Base-by-base conservation (phyloP, 1,284 basidiomycete genomes). In the Fomitiporia mediterranea region DNA sequence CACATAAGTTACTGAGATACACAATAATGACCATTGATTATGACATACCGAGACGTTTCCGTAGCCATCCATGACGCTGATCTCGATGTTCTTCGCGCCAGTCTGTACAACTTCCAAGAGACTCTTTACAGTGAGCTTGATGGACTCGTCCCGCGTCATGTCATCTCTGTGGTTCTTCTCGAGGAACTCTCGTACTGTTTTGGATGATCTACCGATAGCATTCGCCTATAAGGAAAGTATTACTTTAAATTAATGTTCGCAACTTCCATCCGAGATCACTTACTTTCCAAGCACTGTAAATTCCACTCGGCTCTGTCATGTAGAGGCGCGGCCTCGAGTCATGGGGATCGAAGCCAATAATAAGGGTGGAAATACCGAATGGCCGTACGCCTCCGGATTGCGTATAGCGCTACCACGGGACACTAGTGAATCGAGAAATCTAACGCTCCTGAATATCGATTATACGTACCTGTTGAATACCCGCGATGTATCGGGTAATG, bases 251-350 rank as follows among this genome's bases (percentile, higher is more conserved):
- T 17, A 13, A 40, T 6, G 8, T 34, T 17, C 8, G 13, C 9
- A 13, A 21, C 19, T 25, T 15, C 9, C 13, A 5, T 30, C 5
- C 30, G 60, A 52, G 32, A 52, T 17, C 13, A 64, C 81, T 47
- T 55, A 91, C 94, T 85, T 99, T 99, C 97, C 97, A 99, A 23
- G 94, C 94, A 60, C 91, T 95, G 72, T 95, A 98, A 65, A 98
- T 99, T 25, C 97, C 97, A 66, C 90, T 92, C 0, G 97, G 97
- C 71, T 99, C 97, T 15, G 97, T 99, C 72, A 94, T 91, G 73
- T 98, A 99, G 43, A 99, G 76, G 57, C 89, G 85, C 40, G 97
- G 97, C 60, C 79, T 81, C 34, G 79, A 81, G 67, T 98, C 95
- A 69, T 97, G 80, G 25, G 94, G 94, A 70, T 99, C 96, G 67